Evolutionary conservation across 2,329 filamentous ascomycete genomes (phyloP), one percentile per base, ranked within the genome.

Genomic region (Emmonsiellopsis sp.): DNA sequence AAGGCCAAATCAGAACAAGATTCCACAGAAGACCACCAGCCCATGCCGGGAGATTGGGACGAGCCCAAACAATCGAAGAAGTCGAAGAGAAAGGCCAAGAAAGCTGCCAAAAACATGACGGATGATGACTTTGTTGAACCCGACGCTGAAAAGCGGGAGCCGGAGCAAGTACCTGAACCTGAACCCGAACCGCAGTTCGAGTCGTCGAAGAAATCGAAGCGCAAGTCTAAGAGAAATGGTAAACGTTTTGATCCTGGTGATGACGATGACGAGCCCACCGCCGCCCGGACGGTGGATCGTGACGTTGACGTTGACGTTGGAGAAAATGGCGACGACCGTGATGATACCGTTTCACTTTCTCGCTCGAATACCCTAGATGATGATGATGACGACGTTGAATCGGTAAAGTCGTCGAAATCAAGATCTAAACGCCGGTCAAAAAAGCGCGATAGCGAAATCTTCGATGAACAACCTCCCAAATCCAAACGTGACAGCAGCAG

Each of bases 361-460:
- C 38, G 11, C 38, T 13, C 38, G 38, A 41, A 53, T 35, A 47
- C n/a, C 30, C 37, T 49, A 13, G 53, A 57, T 7, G 61, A 60
- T 38, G 61, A 63, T 54, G 31, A 48, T 13, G n/a, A 49, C 46
- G 55, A 60, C 16, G 58, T 55, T 43, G 60, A 61, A 20, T 64
- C 63, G 3, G 54, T 58, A 13, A 58, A 60, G 42, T 55, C 54
- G 26, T 60, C 61, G 31, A 59, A 58, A 31, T 62, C 59, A 13
- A 64, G 60, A 56, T 61, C 61, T 46, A 63, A 59, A 30, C 58
- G 59, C 40, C 59, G 59, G n/a, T 63, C 62, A 6, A 59, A 60
- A 6, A 59, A 60, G 50, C 57, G 60, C 3, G 59, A 63, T 32
- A 59, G 55, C 37, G 59, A 54, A 35, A 41, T 50, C 10, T 49